phyloP scores from a whole-genome alignment of 176 grass and related monocot species.

The Thalia dealbata region DNA sequence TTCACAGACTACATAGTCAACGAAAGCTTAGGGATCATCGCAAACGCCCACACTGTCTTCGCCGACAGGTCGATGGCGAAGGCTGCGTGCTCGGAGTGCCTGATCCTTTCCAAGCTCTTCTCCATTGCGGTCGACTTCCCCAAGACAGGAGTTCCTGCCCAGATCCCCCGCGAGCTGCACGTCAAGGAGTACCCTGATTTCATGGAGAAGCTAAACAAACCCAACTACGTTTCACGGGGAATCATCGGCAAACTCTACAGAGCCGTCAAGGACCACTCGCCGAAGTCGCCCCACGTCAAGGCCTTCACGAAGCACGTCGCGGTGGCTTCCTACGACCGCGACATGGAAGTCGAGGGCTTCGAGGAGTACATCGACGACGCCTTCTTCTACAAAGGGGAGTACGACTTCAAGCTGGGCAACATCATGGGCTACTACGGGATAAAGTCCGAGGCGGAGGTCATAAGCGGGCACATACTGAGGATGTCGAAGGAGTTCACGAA shows the following conservation, averaged over 20 bases:
- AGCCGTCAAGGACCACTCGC: conserved; percentile 61
- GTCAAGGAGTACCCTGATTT: conserved; percentile 90
- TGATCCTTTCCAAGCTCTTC: conserved; percentile 60
- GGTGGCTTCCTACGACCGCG: conserved; percentile 47
- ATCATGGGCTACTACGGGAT: conserved; percentile 88
- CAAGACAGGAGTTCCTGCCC: conserved; percentile 72
- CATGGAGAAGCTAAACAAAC: conserved; percentile 73
- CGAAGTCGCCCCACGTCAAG: conserved; percentile 18
- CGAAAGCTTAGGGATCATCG: conserved; percentile 78
- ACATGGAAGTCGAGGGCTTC: conserved; percentile 71
- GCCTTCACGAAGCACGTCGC: conserved; percentile 59
- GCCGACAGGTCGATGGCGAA: conserved; percentile 40
- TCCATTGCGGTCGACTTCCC: conserved; percentile 89
- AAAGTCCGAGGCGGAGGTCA: conserved; percentile 80
- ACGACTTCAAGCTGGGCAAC: conserved; percentile 79
- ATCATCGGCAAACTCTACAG: conserved; percentile 72
- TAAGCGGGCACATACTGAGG: conserved; percentile 74
- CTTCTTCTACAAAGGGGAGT: conserved; percentile 52
- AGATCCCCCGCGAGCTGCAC: conserved; percentile 41
- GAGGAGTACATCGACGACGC: conserved; percentile 42
- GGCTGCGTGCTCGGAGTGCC: conserved; percentile 36
- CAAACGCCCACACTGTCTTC: conserved; percentile 71
- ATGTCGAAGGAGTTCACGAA: conserved; percentile 75
- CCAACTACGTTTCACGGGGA: conserved; percentile 52
- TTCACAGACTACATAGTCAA: conserved; percentile 89